These are phyloP conservation scores for Tuber umbilicatum DNA, from an alignment of 495 filamentous ascomycete genomes.

Conservation along the genomic window DNA sequence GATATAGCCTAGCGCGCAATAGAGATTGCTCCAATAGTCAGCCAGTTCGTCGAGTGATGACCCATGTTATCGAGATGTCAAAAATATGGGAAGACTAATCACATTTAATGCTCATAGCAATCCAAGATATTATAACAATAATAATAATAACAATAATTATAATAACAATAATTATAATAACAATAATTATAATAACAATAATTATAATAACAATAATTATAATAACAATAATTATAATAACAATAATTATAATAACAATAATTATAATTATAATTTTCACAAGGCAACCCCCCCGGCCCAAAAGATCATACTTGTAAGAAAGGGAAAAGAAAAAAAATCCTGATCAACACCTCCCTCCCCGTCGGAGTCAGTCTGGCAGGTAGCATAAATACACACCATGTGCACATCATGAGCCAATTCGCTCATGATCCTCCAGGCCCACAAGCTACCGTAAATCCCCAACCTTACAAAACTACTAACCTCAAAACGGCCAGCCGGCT, in stretches of 20 bases:
- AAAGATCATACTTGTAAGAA: neutral
- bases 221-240: neutral
- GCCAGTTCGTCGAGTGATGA: neutral
- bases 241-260: neutral
- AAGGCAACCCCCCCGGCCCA: neutral
- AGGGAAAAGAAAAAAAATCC: neutral
- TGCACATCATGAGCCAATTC: conserved; percentile 1
- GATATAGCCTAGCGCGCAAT: neutral
- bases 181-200: neutral
- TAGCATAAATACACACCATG: neutral
- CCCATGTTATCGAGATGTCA: neutral
- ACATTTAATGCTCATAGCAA: neutral
- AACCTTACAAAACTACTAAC: neutral
- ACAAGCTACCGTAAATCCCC: neutral
- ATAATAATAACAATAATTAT: neutral
- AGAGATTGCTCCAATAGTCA: neutral
- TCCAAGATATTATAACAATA: neutral
- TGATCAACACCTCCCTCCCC: neutral
- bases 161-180: neutral
- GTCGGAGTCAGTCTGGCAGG: neutral
- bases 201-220: neutral
- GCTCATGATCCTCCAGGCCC: neutral
- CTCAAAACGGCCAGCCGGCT: neutral
- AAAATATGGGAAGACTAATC: neutral
- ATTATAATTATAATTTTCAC: neutral